Evolutionary conservation across 2,329 filamentous ascomycete genomes (phyloP).

Genomic region (Trichothecium roseum): DNA sequence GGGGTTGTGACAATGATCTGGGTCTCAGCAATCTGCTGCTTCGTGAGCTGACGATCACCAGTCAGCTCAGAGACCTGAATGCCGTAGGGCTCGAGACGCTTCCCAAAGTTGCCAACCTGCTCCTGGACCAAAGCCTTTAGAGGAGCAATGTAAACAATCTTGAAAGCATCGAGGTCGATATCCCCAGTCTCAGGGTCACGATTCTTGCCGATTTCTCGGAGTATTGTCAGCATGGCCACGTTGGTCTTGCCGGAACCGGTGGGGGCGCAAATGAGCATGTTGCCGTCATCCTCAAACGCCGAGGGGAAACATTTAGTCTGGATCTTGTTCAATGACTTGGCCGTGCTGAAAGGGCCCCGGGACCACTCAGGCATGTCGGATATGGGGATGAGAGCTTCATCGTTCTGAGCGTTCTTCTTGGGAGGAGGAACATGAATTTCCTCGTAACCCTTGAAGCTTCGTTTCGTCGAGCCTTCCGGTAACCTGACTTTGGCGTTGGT

Average conservation of each 20-base stretch:
- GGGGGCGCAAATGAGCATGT: slow-evolving; percentile 95
- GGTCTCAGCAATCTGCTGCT: slow-evolving; percentile 95
- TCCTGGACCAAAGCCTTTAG: slow-evolving; percentile 94
- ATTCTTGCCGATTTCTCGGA: slow-evolving; percentile 94
- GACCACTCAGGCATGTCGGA: slow-evolving; percentile 91
- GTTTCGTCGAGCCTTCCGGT: slow-evolving; percentile 88
- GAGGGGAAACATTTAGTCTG: slow-evolving; percentile 88
- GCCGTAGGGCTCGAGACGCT: slow-evolving; percentile 79
- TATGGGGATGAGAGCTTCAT: slow-evolving; percentile 73
- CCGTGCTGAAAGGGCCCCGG: slow-evolving; percentile 70
- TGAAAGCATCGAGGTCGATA: slow-evolving; percentile 92
- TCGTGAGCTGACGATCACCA: slow-evolving; percentile 94
- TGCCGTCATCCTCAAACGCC: slow-evolving; percentile 88
- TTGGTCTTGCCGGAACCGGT: slow-evolving; percentile 98
- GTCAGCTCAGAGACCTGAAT: slow-evolving; percentile 93
- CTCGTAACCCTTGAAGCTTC: slow-evolving; percentile 95
- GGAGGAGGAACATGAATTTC: slow-evolving; percentile 95
- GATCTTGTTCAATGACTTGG: slow-evolving; percentile 85
- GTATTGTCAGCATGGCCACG: slow-evolving; percentile 92
- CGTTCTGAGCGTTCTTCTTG: slow-evolving; percentile 73
- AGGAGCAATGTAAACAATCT: slow-evolving; percentile 96
- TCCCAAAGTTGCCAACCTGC: slow-evolving; percentile 95
- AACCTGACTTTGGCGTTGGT: slow-evolving; percentile 95
- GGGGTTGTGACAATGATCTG: slow-evolving; percentile 97
- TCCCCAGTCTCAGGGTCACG: slow-evolving; percentile 82